phyloP scores from a whole-genome alignment of 345 rosid species.

The Leavenworthia alabamica region DNA sequence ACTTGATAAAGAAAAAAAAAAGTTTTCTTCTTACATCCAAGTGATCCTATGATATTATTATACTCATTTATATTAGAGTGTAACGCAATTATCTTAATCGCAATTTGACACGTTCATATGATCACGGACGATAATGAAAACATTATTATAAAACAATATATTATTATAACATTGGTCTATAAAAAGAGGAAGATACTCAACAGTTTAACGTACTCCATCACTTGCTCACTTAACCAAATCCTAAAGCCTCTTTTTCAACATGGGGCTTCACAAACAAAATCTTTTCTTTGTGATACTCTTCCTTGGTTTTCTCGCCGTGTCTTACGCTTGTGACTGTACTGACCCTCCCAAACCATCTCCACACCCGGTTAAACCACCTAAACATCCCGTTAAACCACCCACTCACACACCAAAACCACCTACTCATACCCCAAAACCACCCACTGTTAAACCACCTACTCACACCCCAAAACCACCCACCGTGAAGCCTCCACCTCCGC shows the following conservation, averaged over 20 bases:
- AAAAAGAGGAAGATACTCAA: conserved; percentile 6
- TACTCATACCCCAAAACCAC: conserved; percentile 27
- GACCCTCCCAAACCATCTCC: conserved; percentile 32
- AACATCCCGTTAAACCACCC: conserved; percentile 36
- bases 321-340: conserved; percentile 29
- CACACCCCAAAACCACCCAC: neutral
- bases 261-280: conserved; percentile 21
- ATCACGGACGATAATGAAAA: conserved; percentile 20
- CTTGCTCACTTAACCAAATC: conserved; percentile 5
- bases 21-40: neutral
- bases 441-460: conserved; percentile 8
- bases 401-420: conserved; percentile 25
- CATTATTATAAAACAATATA: neutral
- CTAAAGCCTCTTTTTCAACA: conserved; percentile 10
- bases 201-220: conserved; percentile 16
- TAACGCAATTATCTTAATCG: conserved; percentile 1
- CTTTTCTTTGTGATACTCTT: conserved; percentile 11
- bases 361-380: conserved; percentile 38
- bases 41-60: neutral
- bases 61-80: neutral
- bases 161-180: neutral
- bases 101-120: conserved; percentile 23
- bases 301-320: conserved; percentile 3
- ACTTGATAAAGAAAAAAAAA: no score
- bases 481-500: neutral